Percentiles rank a stretch among this genome's conserved stretches.
These are phyloP conservation scores for Paspalum notatum DNA, from an alignment of 176 grass and related monocot species.

Conservation along the genomic window DNA sequence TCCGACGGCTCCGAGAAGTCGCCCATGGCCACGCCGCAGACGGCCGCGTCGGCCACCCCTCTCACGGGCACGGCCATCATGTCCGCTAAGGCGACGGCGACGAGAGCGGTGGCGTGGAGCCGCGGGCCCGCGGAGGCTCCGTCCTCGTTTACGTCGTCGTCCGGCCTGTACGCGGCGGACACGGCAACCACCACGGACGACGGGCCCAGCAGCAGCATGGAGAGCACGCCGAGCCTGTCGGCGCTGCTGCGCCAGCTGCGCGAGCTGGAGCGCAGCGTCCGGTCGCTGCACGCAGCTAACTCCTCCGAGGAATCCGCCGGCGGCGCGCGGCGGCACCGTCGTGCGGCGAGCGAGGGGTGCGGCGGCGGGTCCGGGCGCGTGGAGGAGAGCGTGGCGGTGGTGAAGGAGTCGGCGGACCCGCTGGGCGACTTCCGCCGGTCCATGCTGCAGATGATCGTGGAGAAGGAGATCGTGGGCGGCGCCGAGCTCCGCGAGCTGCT, in stretches of 20 bases:
- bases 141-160: constrained; percentile 44
- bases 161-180: neutral
- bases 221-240: constrained; percentile 63
- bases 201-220: constrained; percentile 43
- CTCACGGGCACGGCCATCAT: neutral
- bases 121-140: constrained; percentile 12
- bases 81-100: neutral
- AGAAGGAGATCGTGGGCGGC: constrained; percentile 69
- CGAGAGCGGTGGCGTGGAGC: constrained; percentile 5
- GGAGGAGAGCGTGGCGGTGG: constrained; percentile 80
- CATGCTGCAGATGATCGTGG: constrained; percentile 92
- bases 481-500: constrained; percentile 61
- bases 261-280: constrained; percentile 65
- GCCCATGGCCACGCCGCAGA: constrained; percentile 38
- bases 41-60: constrained; percentile 5
- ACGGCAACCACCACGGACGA: constrained; percentile 9
- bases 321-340: constrained; percentile 31
- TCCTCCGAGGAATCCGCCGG: neutral
- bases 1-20: constrained; percentile 63
- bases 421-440: constrained; percentile 70
- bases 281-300: neutral
- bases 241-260: constrained; percentile 69
- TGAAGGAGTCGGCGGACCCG: constrained; percentile 79
- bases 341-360: constrained; percentile 52
- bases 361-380: constrained; percentile 35